phyloP scores from a whole-genome alignment of 208 protist genomes.

The Acanthamoeba sp. region DNA sequence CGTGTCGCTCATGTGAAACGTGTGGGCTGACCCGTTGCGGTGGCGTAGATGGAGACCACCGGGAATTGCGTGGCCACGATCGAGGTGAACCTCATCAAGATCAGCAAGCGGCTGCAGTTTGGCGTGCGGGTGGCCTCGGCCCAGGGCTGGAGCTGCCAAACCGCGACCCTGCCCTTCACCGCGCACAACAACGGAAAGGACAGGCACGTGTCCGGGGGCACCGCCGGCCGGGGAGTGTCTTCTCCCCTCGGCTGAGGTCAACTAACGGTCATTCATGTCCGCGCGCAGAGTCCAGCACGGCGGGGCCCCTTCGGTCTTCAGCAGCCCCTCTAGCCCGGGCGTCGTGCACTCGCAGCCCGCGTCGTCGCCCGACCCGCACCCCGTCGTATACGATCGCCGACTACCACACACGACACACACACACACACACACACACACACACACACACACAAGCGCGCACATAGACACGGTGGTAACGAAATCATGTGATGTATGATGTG shows the following conservation, averaged over 20 bases:
- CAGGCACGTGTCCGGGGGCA: neutral
- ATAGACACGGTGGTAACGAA: too few species aligned
- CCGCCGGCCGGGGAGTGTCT: too few species aligned
- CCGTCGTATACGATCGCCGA: neutral
- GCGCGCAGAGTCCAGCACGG: constrained; percentile 1
- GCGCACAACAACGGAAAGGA: constrained; percentile 45
- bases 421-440: too few species aligned
- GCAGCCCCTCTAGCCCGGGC: neutral
- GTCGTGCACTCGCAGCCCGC: neutral
- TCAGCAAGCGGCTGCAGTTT: constrained; percentile 13
- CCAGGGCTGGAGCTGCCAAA: constrained; percentile 43
- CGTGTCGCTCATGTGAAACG: too few species aligned
- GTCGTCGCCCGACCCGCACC: neutral
- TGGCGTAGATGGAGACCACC: neutral
- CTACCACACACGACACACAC: neutral
- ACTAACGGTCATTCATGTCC: neutral
- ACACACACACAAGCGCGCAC: too few species aligned
- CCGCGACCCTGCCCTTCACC: neutral
- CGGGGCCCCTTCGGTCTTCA: neutral
- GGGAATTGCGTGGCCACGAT: neutral
- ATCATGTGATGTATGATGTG: too few species aligned
- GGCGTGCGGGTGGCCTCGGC: neutral
- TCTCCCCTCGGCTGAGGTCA: neutral
- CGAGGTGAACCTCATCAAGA: constrained; percentile 67
- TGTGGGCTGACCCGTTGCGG: too few species aligned